Conservation (phyloP, 2,329 filamentous ascomycete species). For the Rhynchosporium graminicola region DNA sequence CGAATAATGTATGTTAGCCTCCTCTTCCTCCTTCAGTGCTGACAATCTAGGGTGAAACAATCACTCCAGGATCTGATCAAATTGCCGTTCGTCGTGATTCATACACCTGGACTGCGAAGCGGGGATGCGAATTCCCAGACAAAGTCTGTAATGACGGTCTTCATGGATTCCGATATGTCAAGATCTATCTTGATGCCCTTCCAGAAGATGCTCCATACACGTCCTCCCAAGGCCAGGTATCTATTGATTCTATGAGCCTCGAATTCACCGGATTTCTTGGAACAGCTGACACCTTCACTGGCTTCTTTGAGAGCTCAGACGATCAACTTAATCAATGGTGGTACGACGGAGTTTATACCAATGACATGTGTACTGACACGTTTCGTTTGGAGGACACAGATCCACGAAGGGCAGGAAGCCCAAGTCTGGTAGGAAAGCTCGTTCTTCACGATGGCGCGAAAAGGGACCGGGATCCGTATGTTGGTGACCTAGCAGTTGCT, state of each 20-base stretch:
- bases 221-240: conserved; percentile 45
- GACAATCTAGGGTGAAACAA: conserved; percentile 39
- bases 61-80: conserved; percentile 53
- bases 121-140: conserved; percentile 46
- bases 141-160: conserved; percentile 54
- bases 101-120: conserved; percentile 49
- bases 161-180: conserved; percentile 55
- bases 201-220: conserved; percentile 48
- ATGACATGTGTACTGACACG: conserved; percentile 49
- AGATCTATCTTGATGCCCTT: conserved; percentile 49
- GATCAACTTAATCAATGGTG: conserved; percentile 52
- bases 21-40: background rate
- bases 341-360: conserved; percentile 55
- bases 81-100: conserved; percentile 47
- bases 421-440: conserved; percentile 47
- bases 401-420: conserved; percentile 47
- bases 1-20: conserved; percentile 44
- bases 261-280: conserved; percentile 50
- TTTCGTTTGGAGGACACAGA: conserved; percentile 52
- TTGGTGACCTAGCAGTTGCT: conserved; percentile 53
- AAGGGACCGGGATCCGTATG: conserved; percentile 54
- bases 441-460: conserved; percentile 55
- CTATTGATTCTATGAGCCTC: conserved; percentile 47
- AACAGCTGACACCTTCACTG: conserved; percentile 50
- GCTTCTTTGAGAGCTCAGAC: conserved; percentile 56